Evolutionary conservation across 164 flowering plant species (phyloP).

Genomic region (Vitis rupestris): DNA sequence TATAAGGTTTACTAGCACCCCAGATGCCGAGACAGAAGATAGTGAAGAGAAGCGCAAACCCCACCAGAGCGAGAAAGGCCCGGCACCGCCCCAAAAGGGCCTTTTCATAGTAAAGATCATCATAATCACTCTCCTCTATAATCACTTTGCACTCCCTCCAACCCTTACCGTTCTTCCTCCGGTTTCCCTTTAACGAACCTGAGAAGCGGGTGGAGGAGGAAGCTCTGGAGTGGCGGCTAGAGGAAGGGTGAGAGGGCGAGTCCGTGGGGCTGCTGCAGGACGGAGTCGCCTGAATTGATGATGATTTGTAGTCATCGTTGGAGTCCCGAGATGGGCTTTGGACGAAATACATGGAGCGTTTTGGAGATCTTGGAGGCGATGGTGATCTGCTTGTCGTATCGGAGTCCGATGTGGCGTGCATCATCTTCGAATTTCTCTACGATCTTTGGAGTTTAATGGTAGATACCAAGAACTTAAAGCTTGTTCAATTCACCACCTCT

Average conservation of each 20-base stretch:
- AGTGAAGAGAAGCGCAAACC: slow-evolving; percentile 37
- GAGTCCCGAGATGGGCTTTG: slow-evolving; percentile 54
- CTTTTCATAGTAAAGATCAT: slow-evolving; percentile 8
- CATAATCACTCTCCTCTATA: slow-evolving; percentile 29
- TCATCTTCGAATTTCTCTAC: slow-evolving; percentile 7
- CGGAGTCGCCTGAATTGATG: slow-evolving; percentile 23
- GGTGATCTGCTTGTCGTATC: slow-evolving; percentile 32
- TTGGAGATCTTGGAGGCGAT: slow-evolving; percentile 28
- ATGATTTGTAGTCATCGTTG: slow-evolving; percentile 37
- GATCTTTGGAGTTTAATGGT: background rate
- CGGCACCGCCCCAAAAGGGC: slow-evolving; percentile 35
- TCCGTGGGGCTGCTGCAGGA: slow-evolving; percentile 25
- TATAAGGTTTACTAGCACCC: slow-evolving; percentile 70
- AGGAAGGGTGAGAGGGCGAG: slow-evolving; percentile 27
- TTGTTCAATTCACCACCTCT: background rate
- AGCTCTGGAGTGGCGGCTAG: slow-evolving; percentile 22
- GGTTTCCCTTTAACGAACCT: slow-evolving; percentile 18
- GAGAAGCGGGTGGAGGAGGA: slow-evolving; percentile 33
- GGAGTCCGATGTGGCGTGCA: slow-evolving; percentile 35
- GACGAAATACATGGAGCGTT: slow-evolving; percentile 39
- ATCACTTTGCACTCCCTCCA: slow-evolving; percentile 31
- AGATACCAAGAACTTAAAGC: background rate
- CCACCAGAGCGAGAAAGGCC: slow-evolving; percentile 31
- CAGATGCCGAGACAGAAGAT: slow-evolving; percentile 58
- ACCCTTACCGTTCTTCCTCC: slow-evolving; percentile 23